These are phyloP conservation scores for Tuber magnatum DNA, from an alignment of 495 filamentous ascomycete genomes.

Conservation along the genomic window DNA sequence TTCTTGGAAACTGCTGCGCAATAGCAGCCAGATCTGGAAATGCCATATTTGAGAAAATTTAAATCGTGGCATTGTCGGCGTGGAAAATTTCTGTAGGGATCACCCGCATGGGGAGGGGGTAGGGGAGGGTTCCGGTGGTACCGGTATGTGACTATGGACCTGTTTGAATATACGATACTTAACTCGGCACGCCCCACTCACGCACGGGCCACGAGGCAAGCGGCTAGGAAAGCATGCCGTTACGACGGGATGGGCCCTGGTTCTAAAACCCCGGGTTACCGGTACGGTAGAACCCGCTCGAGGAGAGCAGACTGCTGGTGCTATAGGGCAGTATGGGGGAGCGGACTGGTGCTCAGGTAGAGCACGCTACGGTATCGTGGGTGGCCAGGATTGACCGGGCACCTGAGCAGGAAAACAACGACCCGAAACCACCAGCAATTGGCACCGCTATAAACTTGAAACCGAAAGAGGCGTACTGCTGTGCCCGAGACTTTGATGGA, in stretches of 20 bases:
- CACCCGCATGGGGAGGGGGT: not conserved
- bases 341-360: not conserved
- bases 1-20: not conserved
- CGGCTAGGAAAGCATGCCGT: not conserved
- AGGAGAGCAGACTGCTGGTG: not conserved
- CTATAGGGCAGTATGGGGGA: not conserved
- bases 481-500: too few species aligned
- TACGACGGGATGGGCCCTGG: not conserved
- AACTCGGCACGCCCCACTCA: not conserved
- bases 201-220: not conserved
- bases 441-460: too few species aligned
- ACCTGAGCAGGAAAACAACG: too few species aligned
- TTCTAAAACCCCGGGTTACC: not conserved
- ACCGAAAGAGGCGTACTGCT: too few species aligned
- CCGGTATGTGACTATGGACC: not conserved
- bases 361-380: not conserved
- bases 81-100: not conserved
- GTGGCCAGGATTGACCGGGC: too few species aligned
- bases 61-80: not conserved
- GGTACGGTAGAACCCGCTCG: not conserved
- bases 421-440: too few species aligned
- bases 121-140: not conserved
- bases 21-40: not conserved
- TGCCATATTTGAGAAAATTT: not conserved
- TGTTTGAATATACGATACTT: not conserved